These are phyloP conservation scores for Dovyalis caffra DNA, from an alignment of 345 rosid genomes.

Conservation along the genomic window DNA sequence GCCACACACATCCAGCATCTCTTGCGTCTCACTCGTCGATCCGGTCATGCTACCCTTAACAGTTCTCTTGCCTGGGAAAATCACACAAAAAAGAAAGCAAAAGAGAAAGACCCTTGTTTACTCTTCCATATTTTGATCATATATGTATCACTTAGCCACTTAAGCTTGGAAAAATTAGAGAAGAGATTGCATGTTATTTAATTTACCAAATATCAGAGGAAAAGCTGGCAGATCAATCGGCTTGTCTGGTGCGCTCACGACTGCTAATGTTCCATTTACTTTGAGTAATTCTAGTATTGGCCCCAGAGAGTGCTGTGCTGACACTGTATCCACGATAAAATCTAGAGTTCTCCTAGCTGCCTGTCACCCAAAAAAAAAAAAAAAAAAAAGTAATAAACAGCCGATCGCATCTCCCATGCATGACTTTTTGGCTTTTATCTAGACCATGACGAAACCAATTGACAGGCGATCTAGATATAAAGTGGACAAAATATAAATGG, in stretches of 20 bases:
- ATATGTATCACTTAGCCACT: neutral
- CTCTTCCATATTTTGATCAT: neutral
- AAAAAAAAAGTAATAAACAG: too few species aligned
- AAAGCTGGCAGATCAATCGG: conserved; percentile 53
- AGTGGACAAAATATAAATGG: too few species aligned
- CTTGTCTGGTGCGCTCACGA: conserved; percentile 49
- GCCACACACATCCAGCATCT: conserved; percentile 57
- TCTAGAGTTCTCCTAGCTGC: conserved; percentile 44
- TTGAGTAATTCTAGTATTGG: conserved; percentile 51
- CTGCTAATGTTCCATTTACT: conserved; percentile 45
- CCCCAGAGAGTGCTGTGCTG: conserved; percentile 49
- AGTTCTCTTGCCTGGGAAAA: conserved; percentile 42
- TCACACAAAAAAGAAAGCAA: neutral
- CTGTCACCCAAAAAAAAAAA: too few species aligned
- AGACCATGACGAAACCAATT: too few species aligned
- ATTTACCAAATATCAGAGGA: conserved; percentile 55
- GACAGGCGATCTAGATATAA: too few species aligned
- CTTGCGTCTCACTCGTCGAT: conserved; percentile 52
- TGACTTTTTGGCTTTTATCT: too few species aligned
- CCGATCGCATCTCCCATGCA: too few species aligned
- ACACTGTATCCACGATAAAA: conserved; percentile 55
- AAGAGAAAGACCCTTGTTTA: neutral
- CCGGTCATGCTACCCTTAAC: conserved; percentile 58
- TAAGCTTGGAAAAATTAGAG: neutral
- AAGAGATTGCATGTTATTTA: too few species aligned